Conservation (phyloP, 2,329 filamentous ascomycete genomes). For the Apiospora marii region DNA sequence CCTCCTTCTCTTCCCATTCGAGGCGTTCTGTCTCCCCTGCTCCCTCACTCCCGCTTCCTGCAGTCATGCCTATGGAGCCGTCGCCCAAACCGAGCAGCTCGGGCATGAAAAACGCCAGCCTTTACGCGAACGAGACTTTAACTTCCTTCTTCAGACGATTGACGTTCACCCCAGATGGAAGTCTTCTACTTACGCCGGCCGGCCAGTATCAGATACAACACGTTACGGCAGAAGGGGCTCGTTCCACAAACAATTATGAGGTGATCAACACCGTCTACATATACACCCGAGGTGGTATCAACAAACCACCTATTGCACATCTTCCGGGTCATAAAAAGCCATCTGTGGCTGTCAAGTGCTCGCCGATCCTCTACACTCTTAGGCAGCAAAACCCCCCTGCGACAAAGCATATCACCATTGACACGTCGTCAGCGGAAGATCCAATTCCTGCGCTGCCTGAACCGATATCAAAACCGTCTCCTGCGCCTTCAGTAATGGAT, state of each 20-base stretch:
- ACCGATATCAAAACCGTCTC: conserved; percentile 71
- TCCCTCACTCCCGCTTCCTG: conserved; percentile 90
- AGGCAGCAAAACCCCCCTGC: conserved; percentile 66
- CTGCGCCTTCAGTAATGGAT: conserved; percentile 72
- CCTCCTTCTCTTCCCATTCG: conserved; percentile 81
- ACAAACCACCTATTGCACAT: conserved; percentile 94
- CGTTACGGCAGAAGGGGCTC: conserved; percentile 53
- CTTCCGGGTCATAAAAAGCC: conserved; percentile 98
- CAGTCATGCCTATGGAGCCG: conserved; percentile 91
- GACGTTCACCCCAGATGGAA: conserved; percentile 95
- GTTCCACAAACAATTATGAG: conserved; percentile 78
- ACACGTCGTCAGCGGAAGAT: conserved; percentile 88
- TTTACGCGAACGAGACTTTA: conserved; percentile 96
- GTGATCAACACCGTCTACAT: conserved; percentile 98
- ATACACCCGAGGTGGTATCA: conserved; percentile 94
- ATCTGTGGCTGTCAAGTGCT: conserved; percentile 94
- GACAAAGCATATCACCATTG: conserved; percentile 91
- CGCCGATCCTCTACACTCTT: conserved; percentile 85
- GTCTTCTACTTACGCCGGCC: conserved; percentile 90
- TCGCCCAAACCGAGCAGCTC: conserved; percentile 79
- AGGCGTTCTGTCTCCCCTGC: conserved; percentile 91
- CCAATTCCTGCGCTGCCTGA: conserved; percentile 85
- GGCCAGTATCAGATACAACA: conserved; percentile 92
- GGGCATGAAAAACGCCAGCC: conserved; percentile 81
- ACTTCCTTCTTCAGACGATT: conserved; percentile 96